Conservation (phyloP, 257 asterid species). For the Anisodus tanguticus region DNA sequence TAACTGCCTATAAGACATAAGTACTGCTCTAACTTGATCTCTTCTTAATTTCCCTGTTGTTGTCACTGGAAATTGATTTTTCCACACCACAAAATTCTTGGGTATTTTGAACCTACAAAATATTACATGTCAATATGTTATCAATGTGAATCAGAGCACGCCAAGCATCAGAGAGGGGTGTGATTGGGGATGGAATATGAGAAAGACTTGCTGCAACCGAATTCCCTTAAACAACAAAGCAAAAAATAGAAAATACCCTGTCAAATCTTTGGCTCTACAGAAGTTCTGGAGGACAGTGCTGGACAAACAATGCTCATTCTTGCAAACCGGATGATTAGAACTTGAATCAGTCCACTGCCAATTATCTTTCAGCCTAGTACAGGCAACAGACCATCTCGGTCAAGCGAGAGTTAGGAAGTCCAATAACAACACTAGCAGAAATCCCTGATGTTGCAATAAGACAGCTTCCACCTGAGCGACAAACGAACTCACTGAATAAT, state of each 20-base stretch:
- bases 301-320: conserved; percentile 46
- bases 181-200: not conserved
- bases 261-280: conserved; percentile 60
- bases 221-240: not conserved
- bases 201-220: not conserved
- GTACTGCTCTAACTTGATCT: conserved; percentile 60
- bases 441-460: conserved; percentile 72
- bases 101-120: conserved; percentile 80
- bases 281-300: conserved; percentile 61
- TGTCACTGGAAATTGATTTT: conserved; percentile 65
- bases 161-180: not conserved
- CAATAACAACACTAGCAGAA: conserved; percentile 57
- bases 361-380: conserved; percentile 56
- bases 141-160: not conserved
- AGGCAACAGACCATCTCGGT: conserved; percentile 73
- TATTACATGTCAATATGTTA: not conserved
- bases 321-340: conserved; percentile 36
- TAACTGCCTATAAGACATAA: conserved; percentile 47
- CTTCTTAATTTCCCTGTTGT: conserved; percentile 83
- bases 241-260: conserved; percentile 56
- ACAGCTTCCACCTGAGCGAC: conserved; percentile 72
- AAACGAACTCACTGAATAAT: conserved; percentile 5
- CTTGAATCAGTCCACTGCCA: conserved; percentile 73
- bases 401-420: conserved; percentile 74
- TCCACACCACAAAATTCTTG: conserved; percentile 60